Evolutionary conservation across 495 filamentous ascomycete species (phyloP).

Genomic region (Aspergillus homomorphus): DNA sequence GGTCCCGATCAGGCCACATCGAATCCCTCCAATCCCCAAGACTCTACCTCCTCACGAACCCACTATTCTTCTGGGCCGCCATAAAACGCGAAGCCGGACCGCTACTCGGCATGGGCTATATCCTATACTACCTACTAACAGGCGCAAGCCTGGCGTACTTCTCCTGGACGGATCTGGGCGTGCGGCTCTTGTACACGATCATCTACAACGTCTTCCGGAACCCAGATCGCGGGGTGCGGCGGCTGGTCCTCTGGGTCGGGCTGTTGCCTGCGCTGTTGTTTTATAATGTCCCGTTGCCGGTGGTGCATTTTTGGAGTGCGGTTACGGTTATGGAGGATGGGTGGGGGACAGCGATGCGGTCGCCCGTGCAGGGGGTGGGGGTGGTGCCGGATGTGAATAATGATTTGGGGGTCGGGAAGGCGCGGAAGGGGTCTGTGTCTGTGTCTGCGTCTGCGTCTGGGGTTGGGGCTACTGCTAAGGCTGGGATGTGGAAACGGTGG

Average conservation of each 20-base stretch:
- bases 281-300: constrained; percentile 32
- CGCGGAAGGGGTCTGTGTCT: neutral
- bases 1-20: constrained; percentile 33
- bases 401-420: neutral
- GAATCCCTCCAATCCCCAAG: constrained; percentile 35
- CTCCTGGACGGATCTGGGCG: constrained; percentile 25
- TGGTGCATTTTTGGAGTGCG: constrained; percentile 32
- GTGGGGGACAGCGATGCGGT: constrained; percentile 34
- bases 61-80: constrained; percentile 34
- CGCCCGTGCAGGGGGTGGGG: constrained; percentile 13
- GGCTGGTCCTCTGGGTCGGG: constrained; percentile 20
- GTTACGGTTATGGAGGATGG: constrained; percentile 30
- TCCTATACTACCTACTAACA: constrained; percentile 29
- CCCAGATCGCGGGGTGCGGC: constrained; percentile 20
- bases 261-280: constrained; percentile 26
- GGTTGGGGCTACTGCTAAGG: neutral
- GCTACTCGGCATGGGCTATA: constrained; percentile 23
- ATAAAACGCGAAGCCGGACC: constrained; percentile 30
- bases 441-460: too few species aligned
- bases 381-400: neutral
- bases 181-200: constrained; percentile 26
- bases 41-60: constrained; percentile 30
- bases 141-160: constrained; percentile 28
- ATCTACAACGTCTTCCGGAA: constrained; percentile 29
- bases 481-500: constrained; percentile 23